Evolutionary conservation across 2,329 filamentous ascomycete genomes (phyloP), one percentile per base, ranked within the genome.

Genomic region (Phaeosphaeria sp.): DNA sequence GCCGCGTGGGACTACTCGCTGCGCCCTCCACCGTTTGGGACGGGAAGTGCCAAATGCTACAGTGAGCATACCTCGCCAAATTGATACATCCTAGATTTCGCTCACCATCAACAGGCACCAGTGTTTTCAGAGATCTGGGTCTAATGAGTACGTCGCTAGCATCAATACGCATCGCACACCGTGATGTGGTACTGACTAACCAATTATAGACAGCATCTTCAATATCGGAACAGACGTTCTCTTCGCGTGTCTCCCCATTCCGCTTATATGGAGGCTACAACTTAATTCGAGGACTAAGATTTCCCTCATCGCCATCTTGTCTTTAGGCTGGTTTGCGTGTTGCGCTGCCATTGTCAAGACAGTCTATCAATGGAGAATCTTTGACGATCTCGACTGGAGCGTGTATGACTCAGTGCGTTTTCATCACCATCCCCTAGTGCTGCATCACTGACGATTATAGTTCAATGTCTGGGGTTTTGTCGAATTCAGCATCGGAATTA

Each of bases 401-500:
- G 77, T 76, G 47, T 52, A 71, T 47, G 73, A 80, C 58, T 66
- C 66, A 3, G 30, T 36, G 9, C 42, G 21, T 22, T 9, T 9
- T 18, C 6, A 20, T 7, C 18, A 20, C 10, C 18, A 44, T 11
- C 22, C 15, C 9, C 6, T 3, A 20, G 9, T 6, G 11, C 42
- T 44, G n/a, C 18, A 44, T 44, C 42, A 44, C 42, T 20, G 18
- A 44, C 42, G 18, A 36, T 3, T 18, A 21, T 25, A 46, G 4
- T 82, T 81, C 66, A 78, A 77, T n/a, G 71, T 82, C 11, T 82
- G 80, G 80, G 78, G 79, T 60, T 77, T 74, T 57, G 74, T 82
- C 50, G 80, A 83, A 57, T 73, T 82, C 23, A 77, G 77, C 46
- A 65, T 81, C 6, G 80, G 79, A 2, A 80, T 81, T 46, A 69